These are phyloP conservation scores for Komagataella populi DNA, from an alignment of 805 yeast species.

Conservation along the genomic window DNA sequence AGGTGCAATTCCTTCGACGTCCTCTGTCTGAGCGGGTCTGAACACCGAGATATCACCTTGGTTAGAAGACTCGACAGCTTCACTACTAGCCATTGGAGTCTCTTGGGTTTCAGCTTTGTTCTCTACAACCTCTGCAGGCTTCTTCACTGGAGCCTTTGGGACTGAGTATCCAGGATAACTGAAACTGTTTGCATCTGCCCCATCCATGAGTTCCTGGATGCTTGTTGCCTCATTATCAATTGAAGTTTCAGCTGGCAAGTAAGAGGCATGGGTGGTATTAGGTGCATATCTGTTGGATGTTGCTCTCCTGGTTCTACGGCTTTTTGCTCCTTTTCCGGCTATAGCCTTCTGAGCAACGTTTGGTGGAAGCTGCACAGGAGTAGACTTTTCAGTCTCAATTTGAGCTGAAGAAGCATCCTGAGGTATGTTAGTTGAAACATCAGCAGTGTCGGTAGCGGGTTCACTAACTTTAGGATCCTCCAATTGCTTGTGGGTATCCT, in stretches of 20 bases:
- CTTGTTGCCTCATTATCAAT: background rate
- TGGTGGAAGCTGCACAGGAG: background rate
- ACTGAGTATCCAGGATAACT: background rate
- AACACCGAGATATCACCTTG: background rate
- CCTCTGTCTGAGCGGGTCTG: background rate
- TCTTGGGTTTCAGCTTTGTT: background rate
- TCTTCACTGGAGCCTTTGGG: background rate
- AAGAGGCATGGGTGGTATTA: background rate
- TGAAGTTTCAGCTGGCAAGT: background rate
- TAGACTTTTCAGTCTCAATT: background rate
- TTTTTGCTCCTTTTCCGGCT: background rate
- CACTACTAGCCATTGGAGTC: background rate
- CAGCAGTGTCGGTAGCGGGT: background rate
- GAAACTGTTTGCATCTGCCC: background rate
- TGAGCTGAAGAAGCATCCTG: background rate
- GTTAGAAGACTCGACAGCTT: background rate
- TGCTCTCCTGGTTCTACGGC: background rate
- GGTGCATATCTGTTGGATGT: background rate
- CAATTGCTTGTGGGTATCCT: background rate
- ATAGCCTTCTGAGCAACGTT: background rate
- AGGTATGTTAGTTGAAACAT: background rate
- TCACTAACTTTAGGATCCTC: background rate
- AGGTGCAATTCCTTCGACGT: slow-evolving; percentile 8
- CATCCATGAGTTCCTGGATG: background rate
- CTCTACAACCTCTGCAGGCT: background rate